Evolutionary conservation across 495 filamentous ascomycete species (phyloP).

Genomic region (Hypoxylon fragiforme): DNA sequence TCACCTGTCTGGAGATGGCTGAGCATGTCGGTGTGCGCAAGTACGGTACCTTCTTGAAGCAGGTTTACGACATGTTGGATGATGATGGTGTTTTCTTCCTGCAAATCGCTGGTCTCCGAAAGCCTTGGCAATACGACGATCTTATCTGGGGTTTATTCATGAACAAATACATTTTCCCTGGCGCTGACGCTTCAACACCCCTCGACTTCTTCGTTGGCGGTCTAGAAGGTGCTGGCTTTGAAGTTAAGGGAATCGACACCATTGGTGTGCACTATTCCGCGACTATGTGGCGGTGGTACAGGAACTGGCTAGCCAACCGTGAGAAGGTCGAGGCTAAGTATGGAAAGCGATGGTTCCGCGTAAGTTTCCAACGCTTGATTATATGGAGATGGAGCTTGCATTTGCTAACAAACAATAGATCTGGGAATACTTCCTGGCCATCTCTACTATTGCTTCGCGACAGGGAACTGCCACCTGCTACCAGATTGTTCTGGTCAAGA

Average conservation of each 20-base stretch:
- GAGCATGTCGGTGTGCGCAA: constrained; percentile 86
- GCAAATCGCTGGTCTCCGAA: constrained; percentile 80
- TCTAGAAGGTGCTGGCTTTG: constrained; percentile 76
- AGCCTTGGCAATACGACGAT: constrained; percentile 88
- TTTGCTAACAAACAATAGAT: constrained; percentile 58
- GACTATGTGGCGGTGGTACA: constrained; percentile 97
- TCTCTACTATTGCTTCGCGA: constrained; percentile 88
- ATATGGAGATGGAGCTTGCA: neutral
- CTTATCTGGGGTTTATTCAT: constrained; percentile 86
- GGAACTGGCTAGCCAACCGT: constrained; percentile 96
- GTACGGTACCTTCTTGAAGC: constrained; percentile 66
- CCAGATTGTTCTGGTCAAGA: constrained; percentile 95
- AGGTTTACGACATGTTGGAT: constrained; percentile 82
- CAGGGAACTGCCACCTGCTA: constrained; percentile 94
- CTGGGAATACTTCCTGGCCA: constrained; percentile 98
- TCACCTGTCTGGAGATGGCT: constrained; percentile 87
- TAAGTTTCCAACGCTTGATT: constrained; percentile 52
- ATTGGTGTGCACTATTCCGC: constrained; percentile 97
- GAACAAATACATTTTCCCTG: constrained; percentile 92
- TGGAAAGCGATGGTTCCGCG: constrained; percentile 92
- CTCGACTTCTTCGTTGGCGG: constrained; percentile 70
- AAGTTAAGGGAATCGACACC: constrained; percentile 78
- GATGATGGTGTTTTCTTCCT: constrained; percentile 85
- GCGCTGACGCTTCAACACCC: constrained; percentile 82
- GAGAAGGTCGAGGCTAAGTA: constrained; percentile 97